Base-by-base conservation (phyloP, 176 grass and related monocot genomes). In the Zoysia japonica region DNA sequence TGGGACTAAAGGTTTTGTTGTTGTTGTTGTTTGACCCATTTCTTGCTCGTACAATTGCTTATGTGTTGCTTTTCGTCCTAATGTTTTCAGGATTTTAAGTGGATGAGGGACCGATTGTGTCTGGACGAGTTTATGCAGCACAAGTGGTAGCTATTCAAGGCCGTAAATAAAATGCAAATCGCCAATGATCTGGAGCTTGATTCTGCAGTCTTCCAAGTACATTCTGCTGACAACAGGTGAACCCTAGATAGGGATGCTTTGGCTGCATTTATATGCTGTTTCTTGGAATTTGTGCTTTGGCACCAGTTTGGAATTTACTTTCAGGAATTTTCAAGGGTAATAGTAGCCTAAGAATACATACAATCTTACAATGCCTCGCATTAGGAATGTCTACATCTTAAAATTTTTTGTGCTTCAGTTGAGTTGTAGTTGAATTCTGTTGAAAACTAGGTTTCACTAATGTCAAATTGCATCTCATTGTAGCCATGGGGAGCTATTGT, bases 141-240 rank as follows among this genome's bases (percentile, higher is more conserved):
- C 28, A 40, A 39, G 57, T 10, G 63, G 51, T 19, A 59, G 3
- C n/a, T 61, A 62, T 62, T 82, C 36, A 15, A 20, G 43, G 48
- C 28, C 55, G 49, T 68, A 45, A 82, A 17, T 17, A 76, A 73
- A 85, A 98, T 98, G 95, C 90, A 85, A 15, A 51, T 91, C 87
- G 57, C 59, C 79, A 73, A 40, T 48, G 67, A 85, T 64, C 49
- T 85, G 65, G 72, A 52, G n/a, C 90, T 99, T 70, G 96, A 96
- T 91, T 96, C 86, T 84, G 88, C 66, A 17, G 78, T 93, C 11
- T 99, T 99, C 79, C 85, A 89, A 59, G 82, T 90, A 45, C 88
- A 76, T 37, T 93, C 61, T 38, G 46, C 55, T 4, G 56, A 91
- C 42, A 91, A 93, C 79, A 99, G 96, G 96, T 96, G 78, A 85